phyloP scores from a whole-genome alignment of 2,329 filamentous ascomycete species.

The Plectosphaerella sp. region DNA sequence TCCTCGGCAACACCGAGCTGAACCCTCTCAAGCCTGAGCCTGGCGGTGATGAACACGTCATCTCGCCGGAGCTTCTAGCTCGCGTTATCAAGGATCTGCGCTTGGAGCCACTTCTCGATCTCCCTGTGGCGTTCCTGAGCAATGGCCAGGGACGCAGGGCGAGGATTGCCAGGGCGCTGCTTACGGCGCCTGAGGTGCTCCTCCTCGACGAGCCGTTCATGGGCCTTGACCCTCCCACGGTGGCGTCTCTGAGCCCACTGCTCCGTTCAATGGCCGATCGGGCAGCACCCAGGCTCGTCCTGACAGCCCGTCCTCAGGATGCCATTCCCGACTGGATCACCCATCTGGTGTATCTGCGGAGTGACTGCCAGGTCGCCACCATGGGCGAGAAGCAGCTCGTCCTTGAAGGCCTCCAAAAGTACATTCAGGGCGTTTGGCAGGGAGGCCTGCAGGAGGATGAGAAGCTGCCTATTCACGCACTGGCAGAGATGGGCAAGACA shows the following conservation, averaged over 20 bases:
- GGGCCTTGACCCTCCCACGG: slow-evolving; percentile 85
- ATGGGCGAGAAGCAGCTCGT: slow-evolving; percentile 65
- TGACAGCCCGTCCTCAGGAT: slow-evolving; percentile 82
- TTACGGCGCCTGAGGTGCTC: slow-evolving; percentile 74
- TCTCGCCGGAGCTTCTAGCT: slow-evolving; percentile 48
- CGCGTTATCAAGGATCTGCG: slow-evolving; percentile 66
- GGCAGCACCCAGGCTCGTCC: slow-evolving; percentile 65
- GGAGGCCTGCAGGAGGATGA: slow-evolving; percentile 41
- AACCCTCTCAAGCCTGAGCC: slow-evolving; percentile 59
- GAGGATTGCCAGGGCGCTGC: slow-evolving; percentile 79
- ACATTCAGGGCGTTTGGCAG: slow-evolving; percentile 40
- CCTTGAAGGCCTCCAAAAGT: slow-evolving; percentile 44
- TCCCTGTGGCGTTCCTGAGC: slow-evolving; percentile 85
- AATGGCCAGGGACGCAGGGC: slow-evolving; percentile 89
- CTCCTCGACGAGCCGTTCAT: slow-evolving; percentile 94
- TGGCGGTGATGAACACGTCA: slow-evolving; percentile 40
- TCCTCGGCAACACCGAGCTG: slow-evolving; percentile 76
- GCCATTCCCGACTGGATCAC: slow-evolving; percentile 86
- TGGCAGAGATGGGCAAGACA: slow-evolving; percentile 45
- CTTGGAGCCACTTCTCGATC: slow-evolving; percentile 63
- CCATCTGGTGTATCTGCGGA: slow-evolving; percentile 69
- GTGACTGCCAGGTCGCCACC: slow-evolving; percentile 59
- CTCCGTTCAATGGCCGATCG: slow-evolving; percentile 63
- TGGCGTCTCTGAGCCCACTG: slow-evolving; percentile 65
- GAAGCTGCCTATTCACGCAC: slow-evolving; percentile 40